phyloP scores from a whole-genome alignment of 257 asterid species.

The Primulina tabacum region DNA sequence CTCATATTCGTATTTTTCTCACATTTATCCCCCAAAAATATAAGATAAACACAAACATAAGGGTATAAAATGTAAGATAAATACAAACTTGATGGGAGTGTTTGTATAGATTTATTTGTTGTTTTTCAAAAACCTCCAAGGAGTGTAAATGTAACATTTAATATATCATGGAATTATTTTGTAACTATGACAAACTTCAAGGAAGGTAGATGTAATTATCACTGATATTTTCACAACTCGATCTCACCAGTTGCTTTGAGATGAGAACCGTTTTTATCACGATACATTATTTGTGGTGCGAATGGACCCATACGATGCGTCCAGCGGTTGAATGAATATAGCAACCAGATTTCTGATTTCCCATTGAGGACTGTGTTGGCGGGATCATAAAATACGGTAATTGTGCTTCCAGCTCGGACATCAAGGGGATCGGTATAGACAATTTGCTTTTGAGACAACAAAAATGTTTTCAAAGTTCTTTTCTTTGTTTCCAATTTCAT shows the following conservation, averaged over 20 bases:
- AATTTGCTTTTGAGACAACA: constrained; percentile 86
- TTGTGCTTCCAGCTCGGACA: constrained; percentile 81
- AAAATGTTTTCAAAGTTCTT: constrained; percentile 66
- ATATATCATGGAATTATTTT: too few species aligned
- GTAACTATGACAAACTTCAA: too few species aligned
- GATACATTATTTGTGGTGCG: constrained; percentile 84
- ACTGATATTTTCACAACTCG: neutral
- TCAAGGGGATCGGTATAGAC: constrained; percentile 92
- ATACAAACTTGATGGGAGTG: too few species aligned
- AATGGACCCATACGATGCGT: constrained; percentile 81
- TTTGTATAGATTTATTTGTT: too few species aligned
- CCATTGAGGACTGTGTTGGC: constrained; percentile 82
- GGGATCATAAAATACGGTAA: constrained; percentile 78
- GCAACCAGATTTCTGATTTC: constrained; percentile 91
- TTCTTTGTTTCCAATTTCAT: constrained; percentile 70
- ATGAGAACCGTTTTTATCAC: constrained; percentile 63
- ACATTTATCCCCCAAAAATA: too few species aligned
- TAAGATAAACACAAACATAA: too few species aligned
- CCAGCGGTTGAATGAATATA: constrained; percentile 98
- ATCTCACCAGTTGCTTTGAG: constrained; percentile 72
- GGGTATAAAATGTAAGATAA: too few species aligned
- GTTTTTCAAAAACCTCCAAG: too few species aligned
- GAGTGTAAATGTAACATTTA: too few species aligned
- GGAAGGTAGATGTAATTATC: too few species aligned
- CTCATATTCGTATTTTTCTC: too few species aligned